Percentiles rank a stretch among this genome's conserved stretches.
phyloP scores from a whole-genome alignment of 345 rosid genomes.

The Limnanthes douglasii region DNA sequence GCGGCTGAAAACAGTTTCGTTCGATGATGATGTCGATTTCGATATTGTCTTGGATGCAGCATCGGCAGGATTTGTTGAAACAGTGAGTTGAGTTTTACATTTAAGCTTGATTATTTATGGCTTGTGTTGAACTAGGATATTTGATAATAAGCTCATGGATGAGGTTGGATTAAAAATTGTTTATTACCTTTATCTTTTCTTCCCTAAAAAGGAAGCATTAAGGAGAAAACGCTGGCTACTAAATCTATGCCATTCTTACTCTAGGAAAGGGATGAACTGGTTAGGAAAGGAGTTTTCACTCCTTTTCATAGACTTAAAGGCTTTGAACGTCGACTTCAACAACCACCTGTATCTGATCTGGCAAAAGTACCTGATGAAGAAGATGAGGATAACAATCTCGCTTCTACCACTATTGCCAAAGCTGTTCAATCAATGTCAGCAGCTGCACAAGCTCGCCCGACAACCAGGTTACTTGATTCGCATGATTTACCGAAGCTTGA shows the following conservation, averaged over 20 bases:
- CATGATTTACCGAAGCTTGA: conserved; percentile 72
- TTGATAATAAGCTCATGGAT: too few relatives aligned
- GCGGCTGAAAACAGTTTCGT: conserved; percentile 40
- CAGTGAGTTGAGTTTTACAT: conserved; percentile 30
- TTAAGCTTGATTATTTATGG: conserved; percentile 1
- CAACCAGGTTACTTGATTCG: conserved; percentile 71
- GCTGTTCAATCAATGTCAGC: conserved; percentile 41
- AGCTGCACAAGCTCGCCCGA: conserved; percentile 76
- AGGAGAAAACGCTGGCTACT: conserved; percentile 4
- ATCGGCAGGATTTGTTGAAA: conserved; percentile 80
- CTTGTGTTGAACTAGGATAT: too few relatives aligned
- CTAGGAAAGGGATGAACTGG: conserved; percentile 95
- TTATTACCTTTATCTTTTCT: too few relatives aligned
- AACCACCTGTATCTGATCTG: conserved; percentile 33
- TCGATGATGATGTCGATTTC: conserved; percentile 67
- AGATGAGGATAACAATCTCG: conserved; percentile 21
- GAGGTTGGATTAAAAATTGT: too few relatives aligned
- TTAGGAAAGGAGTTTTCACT: conserved; percentile 88
- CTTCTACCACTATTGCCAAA: conserved; percentile 41
- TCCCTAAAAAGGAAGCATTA: too few relatives aligned
- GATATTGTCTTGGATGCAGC: conserved; percentile 81
- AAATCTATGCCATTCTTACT: conserved; percentile 14
- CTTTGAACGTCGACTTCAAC: conserved; percentile 76
- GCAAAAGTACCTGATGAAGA: conserved; percentile 21
- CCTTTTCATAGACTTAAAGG: conserved; percentile 93